Conservation (phyloP, 371 early-diverging fungal species). For the Mucor saturninus region DNA sequence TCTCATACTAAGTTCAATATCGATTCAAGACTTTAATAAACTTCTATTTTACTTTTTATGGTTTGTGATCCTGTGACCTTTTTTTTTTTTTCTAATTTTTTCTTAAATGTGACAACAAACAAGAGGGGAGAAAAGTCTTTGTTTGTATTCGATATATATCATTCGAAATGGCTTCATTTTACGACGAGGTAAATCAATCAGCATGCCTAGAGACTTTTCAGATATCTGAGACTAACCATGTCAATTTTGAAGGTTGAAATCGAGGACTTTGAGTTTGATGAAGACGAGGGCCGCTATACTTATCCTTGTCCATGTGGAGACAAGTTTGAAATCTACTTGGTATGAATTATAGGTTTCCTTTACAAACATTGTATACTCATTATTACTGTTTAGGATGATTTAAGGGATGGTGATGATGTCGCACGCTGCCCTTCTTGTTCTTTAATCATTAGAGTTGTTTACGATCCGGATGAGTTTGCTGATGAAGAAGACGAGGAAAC, state of each 20-base stretch:
- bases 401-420: slow-evolving; percentile 92
- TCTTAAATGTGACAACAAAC: background rate
- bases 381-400: slow-evolving; percentile 66
- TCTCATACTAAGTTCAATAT: slow-evolving; percentile 49
- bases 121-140: slow-evolving; percentile 3
- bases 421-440: slow-evolving; percentile 98
- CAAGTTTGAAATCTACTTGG: slow-evolving; percentile 89
- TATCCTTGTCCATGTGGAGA: slow-evolving; percentile 99
- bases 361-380: background rate
- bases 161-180: slow-evolving; percentile 35
- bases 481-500: slow-evolving; percentile 45
- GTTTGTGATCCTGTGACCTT: background rate
- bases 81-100: background rate
- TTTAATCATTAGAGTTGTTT: slow-evolving; percentile 86
- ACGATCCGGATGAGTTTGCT: slow-evolving; percentile 77
- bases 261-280: slow-evolving; percentile 96
- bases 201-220: background rate
- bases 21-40: slow-evolving; percentile 33
- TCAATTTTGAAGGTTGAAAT: slow-evolving; percentile 72
- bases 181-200: slow-evolving; percentile 31
- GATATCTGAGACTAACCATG: background rate
- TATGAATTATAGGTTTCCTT: slow-evolving; percentile 24
- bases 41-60: background rate
- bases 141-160: slow-evolving; percentile 2
- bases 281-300: slow-evolving; percentile 80